phyloP scores from a whole-genome alignment of 2,329 filamentous ascomycete genomes.

The Aspergillus pseudotamarii region DNA sequence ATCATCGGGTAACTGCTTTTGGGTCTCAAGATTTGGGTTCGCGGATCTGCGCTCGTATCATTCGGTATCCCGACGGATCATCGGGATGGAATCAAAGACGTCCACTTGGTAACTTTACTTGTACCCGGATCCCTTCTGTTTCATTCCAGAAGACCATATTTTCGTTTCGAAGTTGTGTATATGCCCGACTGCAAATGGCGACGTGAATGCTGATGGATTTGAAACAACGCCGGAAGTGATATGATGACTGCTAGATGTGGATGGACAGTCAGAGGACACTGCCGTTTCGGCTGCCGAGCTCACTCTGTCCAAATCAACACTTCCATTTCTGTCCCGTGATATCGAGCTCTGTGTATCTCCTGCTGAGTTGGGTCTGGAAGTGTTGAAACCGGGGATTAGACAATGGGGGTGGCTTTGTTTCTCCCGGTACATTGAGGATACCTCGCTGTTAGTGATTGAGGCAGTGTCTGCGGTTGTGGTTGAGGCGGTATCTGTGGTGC shows the following conservation, averaged over 20 bases:
- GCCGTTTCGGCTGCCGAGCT: neutral
- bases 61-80: neutral
- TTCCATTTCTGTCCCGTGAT: conserved; percentile 2
- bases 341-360: neutral
- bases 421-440: neutral
- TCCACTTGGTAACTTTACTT: neutral
- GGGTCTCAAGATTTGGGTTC: neutral
- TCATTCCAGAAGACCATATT: conserved; percentile 12
- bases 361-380: conserved; percentile 5
- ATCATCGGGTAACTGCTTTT: neutral
- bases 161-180: conserved; percentile 17
- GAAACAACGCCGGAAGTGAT: neutral
- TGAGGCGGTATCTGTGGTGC: neutral
- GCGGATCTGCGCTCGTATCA: neutral
- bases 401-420: neutral
- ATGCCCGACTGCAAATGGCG: conserved; percentile 9
- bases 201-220: neutral
- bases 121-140: neutral
- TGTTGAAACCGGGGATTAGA: neutral
- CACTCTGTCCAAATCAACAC: conserved; percentile 6
- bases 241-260: conserved; percentile 6
- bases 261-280: conserved; percentile 3
- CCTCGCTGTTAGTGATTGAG: neutral
- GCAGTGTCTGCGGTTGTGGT: neutral
- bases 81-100: neutral